Evolutionary conservation across 352 stramenopile species (phyloP).

Genomic region (Phytophthora vignae): DNA sequence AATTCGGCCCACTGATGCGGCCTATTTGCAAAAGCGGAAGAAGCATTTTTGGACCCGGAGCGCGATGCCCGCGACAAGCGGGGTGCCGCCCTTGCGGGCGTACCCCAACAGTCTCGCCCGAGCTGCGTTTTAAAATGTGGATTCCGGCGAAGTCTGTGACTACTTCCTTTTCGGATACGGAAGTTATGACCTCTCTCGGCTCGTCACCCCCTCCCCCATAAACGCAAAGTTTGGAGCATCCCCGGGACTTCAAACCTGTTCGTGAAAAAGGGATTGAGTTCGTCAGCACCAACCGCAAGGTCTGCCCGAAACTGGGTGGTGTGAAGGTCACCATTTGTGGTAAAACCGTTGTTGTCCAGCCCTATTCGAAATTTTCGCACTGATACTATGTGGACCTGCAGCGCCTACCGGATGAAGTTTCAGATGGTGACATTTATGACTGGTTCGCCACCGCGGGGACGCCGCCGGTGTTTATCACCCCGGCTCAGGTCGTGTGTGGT

Average conservation of each 20-base stretch:
- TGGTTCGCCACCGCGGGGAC: constrained; percentile 1
- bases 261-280: too few species aligned
- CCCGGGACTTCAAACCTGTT: background rate
- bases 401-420: background rate
- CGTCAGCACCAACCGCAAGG: background rate
- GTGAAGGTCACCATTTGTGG: background rate
- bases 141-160: constrained; percentile 15
- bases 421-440: background rate
- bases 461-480: background rate
- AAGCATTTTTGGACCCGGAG: constrained; percentile 4
- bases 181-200: constrained; percentile 28
- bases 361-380: background rate
- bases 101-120: constrained; percentile 7
- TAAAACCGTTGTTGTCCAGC: background rate
- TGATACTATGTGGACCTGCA: constrained; percentile 1
- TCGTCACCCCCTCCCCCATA: background rate
- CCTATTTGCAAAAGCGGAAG: constrained; percentile 14
- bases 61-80: background rate
- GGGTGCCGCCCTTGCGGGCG: constrained; percentile 10
- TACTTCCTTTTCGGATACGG: constrained; percentile 8
- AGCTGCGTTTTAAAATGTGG: constrained; percentile 20
- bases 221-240: background rate
- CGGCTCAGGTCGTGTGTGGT: background rate
- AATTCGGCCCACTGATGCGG: constrained; percentile 9
- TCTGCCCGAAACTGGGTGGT: background rate